A percentile compares a stretch with the other conserved stretches of the same genome.
These are phyloP conservation scores for Syncephalastrum racemosum DNA, from an alignment of 371 early-diverging fungal genomes.

Conservation along the genomic window DNA sequence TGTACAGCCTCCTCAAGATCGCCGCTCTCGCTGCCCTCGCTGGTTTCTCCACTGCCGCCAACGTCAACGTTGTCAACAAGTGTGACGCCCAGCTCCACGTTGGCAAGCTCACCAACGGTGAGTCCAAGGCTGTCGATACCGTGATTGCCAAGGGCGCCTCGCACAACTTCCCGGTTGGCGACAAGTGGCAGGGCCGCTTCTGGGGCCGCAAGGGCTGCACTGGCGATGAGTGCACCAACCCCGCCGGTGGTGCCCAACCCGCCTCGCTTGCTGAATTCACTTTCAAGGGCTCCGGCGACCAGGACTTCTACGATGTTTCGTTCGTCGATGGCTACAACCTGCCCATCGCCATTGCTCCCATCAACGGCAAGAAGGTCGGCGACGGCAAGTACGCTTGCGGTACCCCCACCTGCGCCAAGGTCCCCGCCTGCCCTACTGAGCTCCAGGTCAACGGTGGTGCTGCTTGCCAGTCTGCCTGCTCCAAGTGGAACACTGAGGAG, in stretches of 20 bases:
- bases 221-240: slow-evolving; percentile 27
- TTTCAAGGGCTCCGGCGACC: slow-evolving; percentile 17
- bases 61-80: slow-evolving; percentile 21
- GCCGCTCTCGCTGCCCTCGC: slow-evolving; percentile 18
- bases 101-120: slow-evolving; percentile 35
- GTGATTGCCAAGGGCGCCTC: slow-evolving; percentile 20
- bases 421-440: slow-evolving; percentile 18
- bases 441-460: slow-evolving; percentile 13
- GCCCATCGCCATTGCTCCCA: slow-evolving; percentile 19
- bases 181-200: slow-evolving; percentile 34
- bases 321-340: slow-evolving; percentile 34
- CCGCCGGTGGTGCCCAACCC: slow-evolving; percentile 19
- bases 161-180: slow-evolving; percentile 17
- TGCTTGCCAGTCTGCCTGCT: slow-evolving; percentile 22
- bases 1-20: slow-evolving; percentile 21
- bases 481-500: slow-evolving; percentile 15
- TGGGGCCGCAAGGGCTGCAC: slow-evolving; percentile 35
- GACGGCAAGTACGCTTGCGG: slow-evolving; percentile 20
- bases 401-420: slow-evolving; percentile 9
- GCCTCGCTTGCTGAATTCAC: slow-evolving; percentile 41
- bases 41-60: slow-evolving; percentile 14
- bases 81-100: slow-evolving; percentile 27
- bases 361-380: slow-evolving; percentile 5
- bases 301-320: slow-evolving; percentile 41
- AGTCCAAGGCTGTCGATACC: slow-evolving; percentile 1